Percentiles rank a stretch among this genome's conserved stretches.
Conservation (phyloP, 768 basidiomycete genomes). For the Pleurotus salmoneostramineus region DNA sequence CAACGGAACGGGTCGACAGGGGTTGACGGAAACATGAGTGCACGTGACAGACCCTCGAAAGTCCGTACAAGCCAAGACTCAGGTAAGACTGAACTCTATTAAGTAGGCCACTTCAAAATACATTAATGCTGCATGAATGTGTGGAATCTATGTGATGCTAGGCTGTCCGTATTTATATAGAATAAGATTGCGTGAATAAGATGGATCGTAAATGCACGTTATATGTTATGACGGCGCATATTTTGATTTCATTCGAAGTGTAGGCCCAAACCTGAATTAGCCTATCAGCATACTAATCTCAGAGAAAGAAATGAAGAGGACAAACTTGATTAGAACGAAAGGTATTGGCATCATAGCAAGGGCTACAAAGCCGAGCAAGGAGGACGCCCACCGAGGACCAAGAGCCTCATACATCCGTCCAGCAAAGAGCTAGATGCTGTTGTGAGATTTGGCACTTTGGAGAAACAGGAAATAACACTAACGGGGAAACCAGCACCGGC, state of each 20-base stretch:
- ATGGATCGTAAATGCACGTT: background rate
- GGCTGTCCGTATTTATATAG: background rate
- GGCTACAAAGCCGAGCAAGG: constrained; percentile 50
- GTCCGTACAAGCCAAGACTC: no score
- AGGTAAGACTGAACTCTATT: no score
- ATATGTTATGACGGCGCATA: constrained; percentile 28
- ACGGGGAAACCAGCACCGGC: constrained; percentile 52
- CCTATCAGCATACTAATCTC: background rate
- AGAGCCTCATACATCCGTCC: constrained; percentile 50
- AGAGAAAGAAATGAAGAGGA: background rate
- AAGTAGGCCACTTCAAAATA: no score
- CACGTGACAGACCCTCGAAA: no score
- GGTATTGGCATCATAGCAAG: constrained; percentile 50
- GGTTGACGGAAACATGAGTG: no score
- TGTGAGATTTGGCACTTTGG: constrained; percentile 6
- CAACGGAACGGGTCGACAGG: no score
- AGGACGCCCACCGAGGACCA: constrained; percentile 55
- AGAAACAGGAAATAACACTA: constrained; percentile 2
- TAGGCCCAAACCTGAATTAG: constrained; percentile 35
- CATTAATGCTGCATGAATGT: background rate
- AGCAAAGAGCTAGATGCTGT: constrained; percentile 40
- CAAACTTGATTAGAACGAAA: constrained; percentile 38
- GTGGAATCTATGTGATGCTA: background rate
- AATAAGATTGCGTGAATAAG: background rate
- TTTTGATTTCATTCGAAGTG: constrained; percentile 37